These are phyloP conservation scores for Ceratocystis huliohia DNA, from an alignment of 2,329 filamentous ascomycete species.

Conservation along the genomic window DNA sequence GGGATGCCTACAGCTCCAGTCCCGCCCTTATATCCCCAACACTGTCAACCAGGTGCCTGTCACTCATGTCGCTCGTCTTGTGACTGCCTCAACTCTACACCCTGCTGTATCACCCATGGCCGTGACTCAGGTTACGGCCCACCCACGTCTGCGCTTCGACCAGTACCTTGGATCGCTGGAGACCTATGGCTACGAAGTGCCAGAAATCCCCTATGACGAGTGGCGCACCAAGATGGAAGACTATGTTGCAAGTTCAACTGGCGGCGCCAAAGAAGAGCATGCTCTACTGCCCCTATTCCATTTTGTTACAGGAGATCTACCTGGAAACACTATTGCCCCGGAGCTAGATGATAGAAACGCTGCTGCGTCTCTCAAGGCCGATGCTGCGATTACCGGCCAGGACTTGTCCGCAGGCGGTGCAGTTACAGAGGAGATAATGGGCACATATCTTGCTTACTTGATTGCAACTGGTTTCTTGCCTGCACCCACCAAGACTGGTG, in stretches of 20 bases:
- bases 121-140: constrained; percentile 67
- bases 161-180: constrained; percentile 60
- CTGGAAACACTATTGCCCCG: constrained; percentile 53
- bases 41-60: constrained; percentile 85
- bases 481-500: constrained; percentile 28
- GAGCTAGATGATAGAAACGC: constrained; percentile 55
- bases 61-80: constrained; percentile 66
- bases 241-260: constrained; percentile 24
- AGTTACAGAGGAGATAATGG: constrained; percentile 45
- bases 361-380: constrained; percentile 41
- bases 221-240: constrained; percentile 47
- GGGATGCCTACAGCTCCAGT: constrained; percentile 67
- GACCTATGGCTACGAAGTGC: constrained; percentile 59
- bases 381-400: constrained; percentile 37
- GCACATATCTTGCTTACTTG: constrained; percentile 48
- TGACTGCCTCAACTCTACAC: constrained; percentile 60
- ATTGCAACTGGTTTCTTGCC: constrained; percentile 47
- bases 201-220: constrained; percentile 51
- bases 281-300: constrained; percentile 52
- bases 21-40: constrained; percentile 66
- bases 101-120: constrained; percentile 33
- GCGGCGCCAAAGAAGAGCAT: constrained; percentile 26
- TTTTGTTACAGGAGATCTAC: constrained; percentile 56
- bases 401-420: constrained; percentile 39
- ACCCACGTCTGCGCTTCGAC: constrained; percentile 66